Base-by-base conservation (phyloP, 768 basidiomycete species). In the Strobilomyces confusus region DNA sequence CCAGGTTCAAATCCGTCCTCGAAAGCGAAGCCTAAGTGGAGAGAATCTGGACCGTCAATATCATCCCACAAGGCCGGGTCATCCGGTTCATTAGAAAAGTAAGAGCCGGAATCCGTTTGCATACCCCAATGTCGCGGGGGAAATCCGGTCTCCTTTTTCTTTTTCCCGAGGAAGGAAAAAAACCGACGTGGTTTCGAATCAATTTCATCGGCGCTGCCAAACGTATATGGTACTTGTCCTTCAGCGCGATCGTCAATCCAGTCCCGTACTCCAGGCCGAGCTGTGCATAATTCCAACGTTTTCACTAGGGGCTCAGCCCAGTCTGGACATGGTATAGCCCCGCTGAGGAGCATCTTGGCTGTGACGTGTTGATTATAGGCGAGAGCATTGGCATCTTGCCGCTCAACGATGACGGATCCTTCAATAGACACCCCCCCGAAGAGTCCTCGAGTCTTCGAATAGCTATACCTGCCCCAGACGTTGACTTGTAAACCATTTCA, bases 381-480 rank as follows among this genome's bases (percentile, higher is more conserved):
- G 45, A 85, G 77, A 1, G 81, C 75, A 65, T 97, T 98, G 9
- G 93, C 92, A 68, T 99, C 95, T 64, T 93, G 89, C 36, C 95
- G 82, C 70, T 97, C 95, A 15, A 97, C 79, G 54, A 98, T 94
- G 47, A 97, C 85, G 1, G 89, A 90, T 13, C 93, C 93, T 73
- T 91, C 89, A 12, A 91, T 68, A 17, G 90, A 92, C 12, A 97
- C 77, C 6, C 95, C 95, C 29, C 95, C 95, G 56, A 97, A 98
- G 4, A 98, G 79, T 20, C 95, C 95, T 49, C 89, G 83, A 1
- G 94, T 94, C 69, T 95, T 95, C 9, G 87, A 89, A 64, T 93
- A 93, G 64, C 86, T 89, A 69, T 92, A 92, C 86, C 87, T 89
- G 63, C 26, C 11, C 15, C 14, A 17, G 33, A 49, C 32, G 36